These are phyloP conservation scores for Cyberlindnera mississippiensis DNA, from an alignment of 805 yeast species.

Conservation along the genomic window DNA sequence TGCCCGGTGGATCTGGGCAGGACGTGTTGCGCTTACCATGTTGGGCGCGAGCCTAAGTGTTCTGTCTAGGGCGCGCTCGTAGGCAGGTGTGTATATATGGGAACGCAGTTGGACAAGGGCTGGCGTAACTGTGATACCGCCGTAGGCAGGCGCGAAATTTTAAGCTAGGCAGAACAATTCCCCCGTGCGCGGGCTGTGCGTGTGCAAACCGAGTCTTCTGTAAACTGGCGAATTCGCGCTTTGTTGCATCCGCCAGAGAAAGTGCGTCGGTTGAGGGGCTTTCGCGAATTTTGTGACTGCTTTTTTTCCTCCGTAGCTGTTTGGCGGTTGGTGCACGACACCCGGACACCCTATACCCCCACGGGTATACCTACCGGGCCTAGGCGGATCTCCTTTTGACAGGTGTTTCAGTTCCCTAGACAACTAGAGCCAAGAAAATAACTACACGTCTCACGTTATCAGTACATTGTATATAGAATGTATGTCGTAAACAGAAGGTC, in stretches of 20 bases:
- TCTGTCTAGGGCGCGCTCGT: background rate
- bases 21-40: conserved; percentile 6
- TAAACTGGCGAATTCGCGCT: background rate
- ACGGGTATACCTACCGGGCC: too few relatives aligned
- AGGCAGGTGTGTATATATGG: conserved; percentile 14
- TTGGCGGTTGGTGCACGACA: conserved; percentile 10
- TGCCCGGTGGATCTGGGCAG: background rate
- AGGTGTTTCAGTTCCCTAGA: too few relatives aligned
- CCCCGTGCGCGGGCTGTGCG: background rate
- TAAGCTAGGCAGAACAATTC: conserved; percentile 2
- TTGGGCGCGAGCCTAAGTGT: background rate
- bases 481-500: too few relatives aligned
- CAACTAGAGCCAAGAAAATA: too few relatives aligned
- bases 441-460: too few relatives aligned
- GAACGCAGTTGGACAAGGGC: background rate
- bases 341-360: conserved; percentile 29
- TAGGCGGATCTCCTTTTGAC: background rate
- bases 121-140: too few relatives aligned
- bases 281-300: conserved; percentile 16
- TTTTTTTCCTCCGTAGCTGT: conserved; percentile 24
- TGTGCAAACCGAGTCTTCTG: background rate
- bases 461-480: too few relatives aligned
- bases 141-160: conserved; percentile 5
- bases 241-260: too few relatives aligned
- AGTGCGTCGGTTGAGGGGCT: conserved; percentile 2